Evolutionary conservation across 129 eudicot species (phyloP).

Genomic region (Glebionis coronaria): DNA sequence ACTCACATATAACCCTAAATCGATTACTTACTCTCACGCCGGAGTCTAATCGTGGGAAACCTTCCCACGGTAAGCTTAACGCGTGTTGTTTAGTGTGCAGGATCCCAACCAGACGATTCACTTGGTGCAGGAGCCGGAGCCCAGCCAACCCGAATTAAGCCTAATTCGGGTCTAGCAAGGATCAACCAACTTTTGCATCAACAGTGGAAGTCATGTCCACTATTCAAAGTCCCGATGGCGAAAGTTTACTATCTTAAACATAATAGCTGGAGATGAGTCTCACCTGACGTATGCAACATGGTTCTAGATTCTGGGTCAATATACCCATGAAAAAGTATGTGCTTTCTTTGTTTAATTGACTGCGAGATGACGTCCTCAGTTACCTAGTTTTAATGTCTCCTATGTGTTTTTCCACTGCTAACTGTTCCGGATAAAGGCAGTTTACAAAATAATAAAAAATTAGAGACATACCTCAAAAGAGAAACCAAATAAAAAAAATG

Average conservation of each 20-base stretch:
- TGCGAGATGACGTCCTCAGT: slow-evolving; percentile 52
- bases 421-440: slow-evolving; percentile 48
- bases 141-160: no score
- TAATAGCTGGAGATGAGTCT: slow-evolving; percentile 13
- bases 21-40: no score
- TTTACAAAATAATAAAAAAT: background rate
- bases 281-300: slow-evolving; percentile 73
- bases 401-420: slow-evolving; percentile 76
- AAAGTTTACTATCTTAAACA: background rate
- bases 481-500: background rate
- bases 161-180: no score
- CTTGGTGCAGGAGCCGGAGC: no score
- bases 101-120: no score
- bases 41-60: no score
- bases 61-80: no score
- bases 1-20: no score
- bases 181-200: no score
- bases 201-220: no score
- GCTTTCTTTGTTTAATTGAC: slow-evolving; percentile 54
- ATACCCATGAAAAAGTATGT: slow-evolving; percentile 27
- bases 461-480: background rate
- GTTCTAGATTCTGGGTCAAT: slow-evolving; percentile 32
- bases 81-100: no score
- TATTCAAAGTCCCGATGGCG: no score
- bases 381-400: slow-evolving; percentile 72